Percentiles rank a stretch among this genome's conserved stretches.
Evolutionary conservation across 1,284 basidiomycete genomes (phyloP).

Genomic region (Pseudozyma hubeiensis): DNA sequence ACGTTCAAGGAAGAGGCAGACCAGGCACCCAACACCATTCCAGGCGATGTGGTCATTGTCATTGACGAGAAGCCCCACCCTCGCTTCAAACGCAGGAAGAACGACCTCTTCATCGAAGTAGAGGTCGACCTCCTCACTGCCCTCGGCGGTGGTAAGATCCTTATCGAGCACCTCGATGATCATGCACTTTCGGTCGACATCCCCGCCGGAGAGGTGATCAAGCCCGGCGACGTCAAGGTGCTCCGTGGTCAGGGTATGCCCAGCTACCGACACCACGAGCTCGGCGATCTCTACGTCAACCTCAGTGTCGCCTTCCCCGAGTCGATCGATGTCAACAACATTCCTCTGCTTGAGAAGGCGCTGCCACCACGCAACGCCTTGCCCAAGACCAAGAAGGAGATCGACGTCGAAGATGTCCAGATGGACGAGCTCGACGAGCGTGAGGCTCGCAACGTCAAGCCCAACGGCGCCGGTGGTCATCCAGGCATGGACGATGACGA

Average conservation of each 20-base stretch:
- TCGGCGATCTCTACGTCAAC: conserved; percentile 91
- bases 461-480: conserved; percentile 70
- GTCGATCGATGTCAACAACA: conserved; percentile 76
- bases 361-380: conserved; percentile 82
- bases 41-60: conserved; percentile 97
- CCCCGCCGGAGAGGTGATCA: conserved; percentile 86
- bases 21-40: conserved; percentile 87
- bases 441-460: conserved; percentile 73
- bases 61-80: conserved; percentile 95
- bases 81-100: conserved; percentile 90
- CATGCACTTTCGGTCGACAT: conserved; percentile 86
- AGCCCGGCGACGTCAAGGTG: conserved; percentile 91
- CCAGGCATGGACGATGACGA: conserved; percentile 81
- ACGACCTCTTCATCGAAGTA: conserved; percentile 87
- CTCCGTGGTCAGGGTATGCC: conserved; percentile 98
- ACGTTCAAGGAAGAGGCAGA: conserved; percentile 95
- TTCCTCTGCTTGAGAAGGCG: conserved; percentile 84
- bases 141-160: conserved; percentile 89
- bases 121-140: conserved; percentile 95
- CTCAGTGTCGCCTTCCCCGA: conserved; percentile 92
- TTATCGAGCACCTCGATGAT: conserved; percentile 93
- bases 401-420: conserved; percentile 84
- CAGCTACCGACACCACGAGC: conserved; percentile 95
- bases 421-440: conserved; percentile 85
- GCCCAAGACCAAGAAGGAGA: conserved; percentile 77